Base-by-base conservation (phyloP, 805 yeast species). In the Metschnikowia reukaufii region DNA sequence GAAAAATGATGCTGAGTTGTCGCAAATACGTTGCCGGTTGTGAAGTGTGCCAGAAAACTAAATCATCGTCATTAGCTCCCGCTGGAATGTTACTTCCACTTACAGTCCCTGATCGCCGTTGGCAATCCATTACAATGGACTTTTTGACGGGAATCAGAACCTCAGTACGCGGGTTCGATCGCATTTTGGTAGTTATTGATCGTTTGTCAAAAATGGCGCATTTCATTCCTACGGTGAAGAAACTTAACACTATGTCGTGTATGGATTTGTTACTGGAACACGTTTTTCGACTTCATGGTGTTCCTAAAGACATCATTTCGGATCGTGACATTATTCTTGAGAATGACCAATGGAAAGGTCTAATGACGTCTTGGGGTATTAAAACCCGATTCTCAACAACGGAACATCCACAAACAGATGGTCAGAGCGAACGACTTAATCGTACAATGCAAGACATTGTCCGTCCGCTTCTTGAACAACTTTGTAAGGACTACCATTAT, bases 321-420 rank as follows among this genome's bases (percentile, higher is more conserved):
- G 40, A 37, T 23, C 30, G 23, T 12, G 40, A 37, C 16, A 3
- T 13, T 1, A 18, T 37, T 21, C 16, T 37, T 17, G 13, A 25
- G 30, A 25, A 25, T 25, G 9, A 13, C 6, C 6, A 17, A 21
- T 37, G 30, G 31, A 31, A 32, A 10, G n/a, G 31, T 31, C 2
- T 37, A n/a, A 37, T 37, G 30, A 23, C 18, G 18, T 16, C 20
- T 1, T 37, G 40, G 40, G 31, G 19, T 1, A 37, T 15, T 15
- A 12, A 21, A 12, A 12, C 31, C 3, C 15, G 31, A 17, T 37
- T 37, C 16, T 13, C 40, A 4, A 25, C 18, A 13, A 21, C n/a
- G 2, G 20, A 25, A 9, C 40, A 37, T 23, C 40, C 40, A 5
- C 40, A 37, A 19, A 37, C 31, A 10, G 40, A 37, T 25, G 40